Base-by-base conservation (phyloP, 345 rosid species). In the Hypericum perforatum region DNA sequence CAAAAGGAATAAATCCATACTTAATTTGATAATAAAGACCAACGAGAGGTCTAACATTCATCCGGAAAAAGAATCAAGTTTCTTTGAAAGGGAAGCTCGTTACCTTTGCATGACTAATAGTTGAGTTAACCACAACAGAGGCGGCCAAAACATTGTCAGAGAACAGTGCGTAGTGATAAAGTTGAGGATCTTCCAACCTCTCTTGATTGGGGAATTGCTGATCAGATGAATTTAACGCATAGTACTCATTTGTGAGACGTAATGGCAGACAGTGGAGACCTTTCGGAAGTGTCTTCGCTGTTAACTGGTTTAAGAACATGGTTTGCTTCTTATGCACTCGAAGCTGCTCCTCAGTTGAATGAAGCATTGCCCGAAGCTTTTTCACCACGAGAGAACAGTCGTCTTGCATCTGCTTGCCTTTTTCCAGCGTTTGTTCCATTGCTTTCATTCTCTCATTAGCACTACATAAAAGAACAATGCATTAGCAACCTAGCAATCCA, bases 191-290 rank as follows among this genome's bases (percentile, higher is more conserved):
- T 74, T 92, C 89, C 45, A 92, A 65, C 71, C 75, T 88, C 63
- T 80, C 84, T 61, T 76, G 88, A 74, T 80, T 77, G 8, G 78
- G 74, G 71, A 88, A 84, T 32, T 83, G 78, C 58, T 64, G 86
- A 48, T 80, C 70, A 38, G 94, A 78, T 62, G 82, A 65, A 68
- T 70, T 80, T 67, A 85, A 73, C 14, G 75, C 37, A 67, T 82
- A 82, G 56, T 83, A 92, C 67, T 83, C 95, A 11, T 78, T 70
- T 48, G 97, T 82, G 63, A 92, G 88, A 70, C 94, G 98, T 52
- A 92, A 68, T 7, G 98, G 97, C 63, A 92, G 91, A 71, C 98
- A 92, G 68, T 92, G 98, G 58, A 92, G 88, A 61, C 98, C 98
- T 77, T 88, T 92, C 11, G 98, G 94, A 57, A 92, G 70, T 8